These are phyloP conservation scores for Blastosporella zonata DNA, from an alignment of 1,284 basidiomycete species.

Conservation along the genomic window DNA sequence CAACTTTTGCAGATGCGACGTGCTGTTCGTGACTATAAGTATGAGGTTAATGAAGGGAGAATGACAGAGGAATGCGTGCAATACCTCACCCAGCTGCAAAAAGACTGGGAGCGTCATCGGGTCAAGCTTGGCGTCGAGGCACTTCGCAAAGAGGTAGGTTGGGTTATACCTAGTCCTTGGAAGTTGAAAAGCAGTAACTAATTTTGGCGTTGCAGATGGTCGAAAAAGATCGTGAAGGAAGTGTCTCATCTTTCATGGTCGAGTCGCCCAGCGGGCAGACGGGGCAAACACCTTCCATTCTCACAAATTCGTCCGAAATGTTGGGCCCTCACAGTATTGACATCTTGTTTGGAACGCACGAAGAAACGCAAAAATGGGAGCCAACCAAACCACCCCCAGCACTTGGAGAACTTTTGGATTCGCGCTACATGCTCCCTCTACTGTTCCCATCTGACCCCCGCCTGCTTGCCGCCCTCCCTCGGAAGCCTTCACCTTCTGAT, in stretches of 20 bases:
- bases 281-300: conserved; percentile 29
- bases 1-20: conserved; percentile 69
- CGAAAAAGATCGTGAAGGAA: conserved; percentile 62
- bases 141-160: conserved; percentile 68
- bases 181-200: conserved; percentile 14
- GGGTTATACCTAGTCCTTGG: background rate
- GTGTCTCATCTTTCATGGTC: conserved; percentile 43
- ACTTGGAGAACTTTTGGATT: conserved; percentile 86
- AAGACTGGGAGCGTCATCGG: conserved; percentile 91
- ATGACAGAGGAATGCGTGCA: conserved; percentile 96
- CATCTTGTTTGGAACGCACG: conserved; percentile 68
- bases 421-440: conserved; percentile 89
- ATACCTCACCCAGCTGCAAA: conserved; percentile 91
- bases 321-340: conserved; percentile 64
- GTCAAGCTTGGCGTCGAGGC: conserved; percentile 81
- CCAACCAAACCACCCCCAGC: conserved; percentile 76
- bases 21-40: conserved; percentile 91
- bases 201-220: conserved; percentile 46
- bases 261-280: conserved; percentile 35
- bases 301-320: conserved; percentile 34
- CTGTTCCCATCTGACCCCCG: conserved; percentile 78
- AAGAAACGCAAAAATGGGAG: conserved; percentile 68
- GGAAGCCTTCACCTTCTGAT: conserved; percentile 37
- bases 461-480: conserved; percentile 70
- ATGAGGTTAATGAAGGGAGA: conserved; percentile 86